These are phyloP conservation scores for Schwanniomyces pseudopolymorphus DNA, from an alignment of 805 yeast species.

Conservation along the genomic window DNA sequence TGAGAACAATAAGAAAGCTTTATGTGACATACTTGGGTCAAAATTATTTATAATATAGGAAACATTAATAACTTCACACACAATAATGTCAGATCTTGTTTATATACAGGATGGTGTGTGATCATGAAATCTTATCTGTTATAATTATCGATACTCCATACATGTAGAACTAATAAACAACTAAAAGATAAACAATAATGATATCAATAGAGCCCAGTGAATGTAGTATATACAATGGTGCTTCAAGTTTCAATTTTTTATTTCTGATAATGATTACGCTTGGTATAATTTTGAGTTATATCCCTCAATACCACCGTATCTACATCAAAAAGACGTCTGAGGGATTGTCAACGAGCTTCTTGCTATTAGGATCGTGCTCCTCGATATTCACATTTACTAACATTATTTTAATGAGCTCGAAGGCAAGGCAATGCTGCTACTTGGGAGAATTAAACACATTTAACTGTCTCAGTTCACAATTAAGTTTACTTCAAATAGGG, in stretches of 20 bases:
- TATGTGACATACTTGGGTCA: too few relatives aligned
- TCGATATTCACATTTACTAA: constrained; percentile 69
- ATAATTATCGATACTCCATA: not conserved
- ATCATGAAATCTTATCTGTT: not conserved
- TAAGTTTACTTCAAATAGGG: constrained; percentile 67
- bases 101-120: not conserved
- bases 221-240: constrained; percentile 49
- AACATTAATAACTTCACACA: too few relatives aligned
- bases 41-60: too few relatives aligned
- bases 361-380: constrained; percentile 68
- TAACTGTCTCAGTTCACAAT: constrained; percentile 64
- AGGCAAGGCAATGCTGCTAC: constrained; percentile 63
- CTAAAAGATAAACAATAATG: not conserved
- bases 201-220: not conserved
- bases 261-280: constrained; percentile 54
- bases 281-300: constrained; percentile 69
- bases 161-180: not conserved
- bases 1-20: too few relatives aligned
- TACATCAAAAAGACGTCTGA: constrained; percentile 61
- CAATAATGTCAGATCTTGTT: too few relatives aligned
- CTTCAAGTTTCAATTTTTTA: constrained; percentile 48
- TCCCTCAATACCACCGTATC: constrained; percentile 73
- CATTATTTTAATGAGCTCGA: constrained; percentile 57
- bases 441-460: constrained; percentile 43
- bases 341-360: constrained; percentile 73